Conservation (phyloP, 805 yeast genomes). For the Cyberlindnera xylosilytica region DNA sequence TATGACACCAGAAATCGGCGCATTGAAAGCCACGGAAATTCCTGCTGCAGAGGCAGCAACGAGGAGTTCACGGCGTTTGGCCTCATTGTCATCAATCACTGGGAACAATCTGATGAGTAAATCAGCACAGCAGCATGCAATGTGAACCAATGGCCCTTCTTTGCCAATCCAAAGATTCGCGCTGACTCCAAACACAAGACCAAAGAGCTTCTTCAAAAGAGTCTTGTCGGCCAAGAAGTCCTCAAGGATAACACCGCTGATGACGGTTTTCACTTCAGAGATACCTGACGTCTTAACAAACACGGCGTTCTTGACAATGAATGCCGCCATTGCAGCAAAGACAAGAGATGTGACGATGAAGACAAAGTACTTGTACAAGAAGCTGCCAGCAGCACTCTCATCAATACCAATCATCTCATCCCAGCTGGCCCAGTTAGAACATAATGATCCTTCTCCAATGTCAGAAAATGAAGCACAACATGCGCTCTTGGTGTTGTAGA, state of each 20-base stretch:
- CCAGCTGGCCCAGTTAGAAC: constrained; percentile 36
- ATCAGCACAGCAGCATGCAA: constrained; percentile 59
- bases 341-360: constrained; percentile 36
- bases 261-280: constrained; percentile 65
- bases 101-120: constrained; percentile 34
- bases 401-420: constrained; percentile 26
- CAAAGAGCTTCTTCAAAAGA: constrained; percentile 52
- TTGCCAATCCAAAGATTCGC: constrained; percentile 82
- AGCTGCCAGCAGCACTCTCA: constrained; percentile 27
- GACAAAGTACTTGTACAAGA: constrained; percentile 33
- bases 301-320: constrained; percentile 29
- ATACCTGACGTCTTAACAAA: constrained; percentile 60
- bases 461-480: constrained; percentile 28
- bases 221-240: constrained; percentile 50
- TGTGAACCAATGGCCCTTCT: constrained; percentile 85
- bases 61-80: constrained; percentile 59
- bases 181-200: constrained; percentile 63
- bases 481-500: constrained; percentile 25
- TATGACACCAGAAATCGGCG: constrained; percentile 86
- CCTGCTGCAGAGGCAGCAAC: constrained; percentile 83
- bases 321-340: constrained; percentile 38
- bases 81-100: constrained; percentile 43
- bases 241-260: constrained; percentile 59
- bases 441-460: constrained; percentile 7
- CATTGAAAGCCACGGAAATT: constrained; percentile 77